phyloP scores from a whole-genome alignment of 257 asterid species.

The Plantago major region DNA sequence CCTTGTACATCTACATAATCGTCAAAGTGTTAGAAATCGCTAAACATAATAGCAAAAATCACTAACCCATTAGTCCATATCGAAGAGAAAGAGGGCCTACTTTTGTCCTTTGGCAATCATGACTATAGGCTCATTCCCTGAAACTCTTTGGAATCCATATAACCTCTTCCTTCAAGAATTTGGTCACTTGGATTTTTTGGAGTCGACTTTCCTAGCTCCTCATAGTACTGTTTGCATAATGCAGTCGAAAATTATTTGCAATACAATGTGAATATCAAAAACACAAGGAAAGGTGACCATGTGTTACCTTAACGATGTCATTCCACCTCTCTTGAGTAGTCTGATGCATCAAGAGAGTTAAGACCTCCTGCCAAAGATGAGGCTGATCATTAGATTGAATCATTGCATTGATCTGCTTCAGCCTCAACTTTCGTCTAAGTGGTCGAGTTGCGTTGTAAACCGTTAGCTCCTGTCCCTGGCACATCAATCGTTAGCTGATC shows the following conservation, averaged over 20 bases:
- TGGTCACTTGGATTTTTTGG: constrained; percentile 73
- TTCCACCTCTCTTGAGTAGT: constrained; percentile 89
- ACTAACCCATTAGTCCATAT: not conserved
- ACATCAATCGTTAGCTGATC: constrained; percentile 76
- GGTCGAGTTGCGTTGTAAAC: constrained; percentile 87
- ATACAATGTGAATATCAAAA: not conserved
- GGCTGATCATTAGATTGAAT: constrained; percentile 61
- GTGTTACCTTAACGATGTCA: constrained; percentile 67
- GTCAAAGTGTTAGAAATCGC: not conserved
- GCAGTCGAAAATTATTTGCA: not conserved
- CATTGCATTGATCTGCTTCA: constrained; percentile 76
- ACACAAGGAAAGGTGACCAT: not conserved
- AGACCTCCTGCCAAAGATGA: constrained; percentile 78
- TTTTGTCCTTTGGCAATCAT: constrained; percentile 96
- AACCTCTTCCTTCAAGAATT: constrained; percentile 59
- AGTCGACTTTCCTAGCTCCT: constrained; percentile 79
- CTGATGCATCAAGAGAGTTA: constrained; percentile 84
- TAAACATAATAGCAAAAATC: not conserved
- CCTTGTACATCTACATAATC: constrained; percentile 71
- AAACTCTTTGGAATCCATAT: constrained; percentile 66
- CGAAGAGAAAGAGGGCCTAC: constrained; percentile 27
- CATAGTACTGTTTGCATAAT: constrained; percentile 45
- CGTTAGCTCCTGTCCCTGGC: constrained; percentile 68
- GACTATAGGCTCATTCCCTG: constrained; percentile 84
- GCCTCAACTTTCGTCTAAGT: constrained; percentile 78